These are phyloP conservation scores for Pisolithus microcarpus DNA, from an alignment of 768 basidiomycete species.

Conservation along the genomic window DNA sequence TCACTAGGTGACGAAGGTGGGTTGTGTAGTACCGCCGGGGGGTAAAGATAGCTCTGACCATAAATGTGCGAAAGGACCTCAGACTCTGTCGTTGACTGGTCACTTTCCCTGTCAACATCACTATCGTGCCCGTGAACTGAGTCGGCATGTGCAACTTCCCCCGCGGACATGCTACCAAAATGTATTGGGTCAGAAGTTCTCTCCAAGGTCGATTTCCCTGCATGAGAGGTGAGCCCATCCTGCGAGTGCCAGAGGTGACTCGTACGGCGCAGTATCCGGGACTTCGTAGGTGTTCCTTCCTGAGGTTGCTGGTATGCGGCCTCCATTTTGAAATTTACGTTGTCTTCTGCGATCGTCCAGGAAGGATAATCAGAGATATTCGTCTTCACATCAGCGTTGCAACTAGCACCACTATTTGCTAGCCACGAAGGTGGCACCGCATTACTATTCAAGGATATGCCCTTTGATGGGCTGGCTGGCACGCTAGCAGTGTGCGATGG, in stretches of 20 bases:
- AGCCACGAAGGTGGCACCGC: conserved; percentile 9
- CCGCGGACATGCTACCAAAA: conserved; percentile 1
- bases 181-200: neutral
- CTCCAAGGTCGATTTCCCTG: conserved; percentile 1
- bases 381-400: neutral
- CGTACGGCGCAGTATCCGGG: conserved; percentile 20
- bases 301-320: conserved; percentile 7
- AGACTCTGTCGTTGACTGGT: neutral
- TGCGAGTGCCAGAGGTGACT: conserved; percentile 12
- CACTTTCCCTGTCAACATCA: neutral
- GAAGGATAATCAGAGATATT: neutral
- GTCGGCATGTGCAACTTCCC: conserved; percentile 6
- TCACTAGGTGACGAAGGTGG: neutral
- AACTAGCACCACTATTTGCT: neutral
- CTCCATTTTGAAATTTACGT: neutral
- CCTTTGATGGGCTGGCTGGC: conserved; percentile 11
- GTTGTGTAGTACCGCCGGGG: neutral
- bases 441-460: conserved; percentile 8
- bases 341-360: neutral
- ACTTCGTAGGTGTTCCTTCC: conserved; percentile 3
- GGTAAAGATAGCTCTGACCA: conserved; percentile 25
- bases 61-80: conserved; percentile 15
- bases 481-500: conserved; percentile 19
- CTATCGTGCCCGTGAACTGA: neutral
- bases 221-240: neutral